Evolutionary conservation across 2,329 filamentous ascomycete species (phyloP).

Genomic region (Penicillium sp.): DNA sequence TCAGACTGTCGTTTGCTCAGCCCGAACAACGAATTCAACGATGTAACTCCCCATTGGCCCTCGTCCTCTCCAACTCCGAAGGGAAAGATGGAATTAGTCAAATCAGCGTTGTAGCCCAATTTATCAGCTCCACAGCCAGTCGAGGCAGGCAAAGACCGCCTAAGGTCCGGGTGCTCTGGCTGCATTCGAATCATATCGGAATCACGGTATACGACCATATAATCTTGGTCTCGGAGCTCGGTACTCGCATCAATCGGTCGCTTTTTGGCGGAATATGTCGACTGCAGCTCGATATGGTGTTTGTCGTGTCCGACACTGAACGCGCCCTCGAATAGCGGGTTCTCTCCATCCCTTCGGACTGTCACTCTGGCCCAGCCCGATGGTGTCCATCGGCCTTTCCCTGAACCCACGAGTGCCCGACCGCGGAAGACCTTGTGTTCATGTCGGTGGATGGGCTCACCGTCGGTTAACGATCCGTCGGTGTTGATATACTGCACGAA

Average conservation of each 20-base stretch:
- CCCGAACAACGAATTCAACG: conserved; percentile 68
- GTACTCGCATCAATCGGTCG: conserved; percentile 69
- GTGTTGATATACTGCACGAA: conserved; percentile 68
- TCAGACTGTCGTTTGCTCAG: conserved; percentile 64
- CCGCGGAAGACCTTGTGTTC: conserved; percentile 85
- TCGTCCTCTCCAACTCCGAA: conserved; percentile 55
- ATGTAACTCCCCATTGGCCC: conserved; percentile 59
- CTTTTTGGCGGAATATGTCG: conserved; percentile 71
- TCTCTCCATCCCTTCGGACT: conserved; percentile 70
- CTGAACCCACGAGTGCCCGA: conserved; percentile 66
- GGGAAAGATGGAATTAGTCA: conserved; percentile 65
- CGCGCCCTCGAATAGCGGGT: conserved; percentile 84
- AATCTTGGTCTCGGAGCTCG: conserved; percentile 60
- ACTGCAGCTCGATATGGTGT: conserved; percentile 79
- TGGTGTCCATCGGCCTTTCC: conserved; percentile 68
- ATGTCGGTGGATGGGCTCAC: conserved; percentile 69
- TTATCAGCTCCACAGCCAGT: conserved; percentile 69
- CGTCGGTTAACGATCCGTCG: conserved; percentile 66
- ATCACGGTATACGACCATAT: conserved; percentile 89
- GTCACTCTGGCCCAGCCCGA: conserved; percentile 86
- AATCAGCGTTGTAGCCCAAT: conserved; percentile 75
- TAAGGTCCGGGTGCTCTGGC: conserved; percentile 65
- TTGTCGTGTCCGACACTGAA: conserved; percentile 79
- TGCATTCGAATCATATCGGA: conserved; percentile 68
- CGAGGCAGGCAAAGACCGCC: conserved; percentile 52